Percentiles rank a stretch among this genome's conserved stretches.
Evolutionary conservation across 371 early-diverging fungal species (phyloP).

Genomic region (Mortierella sp.): DNA sequence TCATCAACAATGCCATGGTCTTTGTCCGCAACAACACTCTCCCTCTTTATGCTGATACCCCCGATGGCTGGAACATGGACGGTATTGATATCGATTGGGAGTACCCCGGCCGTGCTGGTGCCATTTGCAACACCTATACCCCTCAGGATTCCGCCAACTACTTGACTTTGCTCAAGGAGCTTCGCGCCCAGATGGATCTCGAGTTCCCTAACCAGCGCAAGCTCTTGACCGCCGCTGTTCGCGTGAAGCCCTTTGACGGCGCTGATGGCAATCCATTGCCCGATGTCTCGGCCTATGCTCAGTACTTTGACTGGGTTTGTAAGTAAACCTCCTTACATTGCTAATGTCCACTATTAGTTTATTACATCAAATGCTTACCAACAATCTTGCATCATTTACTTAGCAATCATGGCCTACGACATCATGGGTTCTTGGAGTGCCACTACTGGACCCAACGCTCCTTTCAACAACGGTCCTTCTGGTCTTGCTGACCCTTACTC

Average conservation of each 20-base stretch:
- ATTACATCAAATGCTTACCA: not conserved
- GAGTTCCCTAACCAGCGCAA: conserved; percentile 69
- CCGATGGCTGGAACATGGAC: conserved; percentile 60
- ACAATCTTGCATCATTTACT: not conserved
- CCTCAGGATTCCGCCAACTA: conserved; percentile 69
- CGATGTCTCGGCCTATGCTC: conserved; percentile 71
- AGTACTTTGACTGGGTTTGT: conserved; percentile 75
- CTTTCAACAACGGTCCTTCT: conserved; percentile 64
- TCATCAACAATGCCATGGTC: conserved; percentile 64
- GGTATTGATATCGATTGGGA: conserved; percentile 81
- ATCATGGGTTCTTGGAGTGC: conserved; percentile 76
- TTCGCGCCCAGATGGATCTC: conserved; percentile 73
- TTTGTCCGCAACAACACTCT: conserved; percentile 59
- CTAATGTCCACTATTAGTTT: not conserved
- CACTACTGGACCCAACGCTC: conserved; percentile 79
- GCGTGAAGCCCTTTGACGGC: conserved; percentile 74
- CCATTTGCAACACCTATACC: conserved; percentile 71
- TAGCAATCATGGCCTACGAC: conserved; percentile 63
- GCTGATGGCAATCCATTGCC: conserved; percentile 65
- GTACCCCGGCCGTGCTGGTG: conserved; percentile 77
- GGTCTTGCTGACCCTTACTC: conserved; percentile 65
- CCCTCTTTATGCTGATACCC: conserved; percentile 35
- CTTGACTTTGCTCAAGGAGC: conserved; percentile 66
- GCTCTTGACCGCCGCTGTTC: conserved; percentile 72
- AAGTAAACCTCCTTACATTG: not conserved